Evolutionary conservation across 2,329 filamentous ascomycete species (phyloP).

Genomic region (Diaporthe sp.): DNA sequence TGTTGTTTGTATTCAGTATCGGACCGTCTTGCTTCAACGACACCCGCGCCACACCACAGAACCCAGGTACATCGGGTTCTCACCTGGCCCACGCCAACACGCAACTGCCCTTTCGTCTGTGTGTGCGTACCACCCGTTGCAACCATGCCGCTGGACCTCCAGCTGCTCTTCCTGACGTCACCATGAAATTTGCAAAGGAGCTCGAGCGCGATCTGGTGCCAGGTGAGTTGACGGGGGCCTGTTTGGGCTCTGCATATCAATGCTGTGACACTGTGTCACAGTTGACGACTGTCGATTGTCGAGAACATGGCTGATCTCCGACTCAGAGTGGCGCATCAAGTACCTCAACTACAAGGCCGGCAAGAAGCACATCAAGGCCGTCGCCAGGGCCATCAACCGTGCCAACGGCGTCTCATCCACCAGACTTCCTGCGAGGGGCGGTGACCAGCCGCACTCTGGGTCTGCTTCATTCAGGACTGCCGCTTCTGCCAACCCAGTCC

Average conservation of each 20-base stretch:
- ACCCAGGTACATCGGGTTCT: background rate
- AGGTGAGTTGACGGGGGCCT: slow-evolving; percentile 60
- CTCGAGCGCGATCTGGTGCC: slow-evolving; percentile 90
- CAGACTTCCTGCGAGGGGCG: slow-evolving; percentile 48
- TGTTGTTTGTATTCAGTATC: slow-evolving; percentile 12
- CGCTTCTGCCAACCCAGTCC: slow-evolving; percentile 45
- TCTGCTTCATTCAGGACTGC: slow-evolving; percentile 43
- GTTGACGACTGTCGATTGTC: background rate
- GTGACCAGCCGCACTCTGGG: slow-evolving; percentile 51
- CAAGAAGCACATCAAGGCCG: slow-evolving; percentile 93
- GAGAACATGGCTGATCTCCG: slow-evolving; percentile 13
- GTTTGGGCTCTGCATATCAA: background rate
- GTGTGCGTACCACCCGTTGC: slow-evolving; percentile 1
- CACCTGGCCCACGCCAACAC: slow-evolving; percentile 10
- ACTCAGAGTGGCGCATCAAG: slow-evolving; percentile 87
- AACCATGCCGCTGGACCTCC: slow-evolving; percentile 12
- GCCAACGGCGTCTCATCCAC: slow-evolving; percentile 64
- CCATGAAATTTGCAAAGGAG: slow-evolving; percentile 80
- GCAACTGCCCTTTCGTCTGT: slow-evolving; percentile 20
- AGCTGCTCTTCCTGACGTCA: slow-evolving; percentile 48
- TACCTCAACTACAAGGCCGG: slow-evolving; percentile 96
- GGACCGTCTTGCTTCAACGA: slow-evolving; percentile 10
- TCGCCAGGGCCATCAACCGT: slow-evolving; percentile 78
- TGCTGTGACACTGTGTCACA: background rate
- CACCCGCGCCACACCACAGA: background rate